Evolutionary conservation across 164 flowering plant species (phyloP), one percentile per base, ranked within the genome.

Genomic region (Chimonanthus salicifolius): DNA sequence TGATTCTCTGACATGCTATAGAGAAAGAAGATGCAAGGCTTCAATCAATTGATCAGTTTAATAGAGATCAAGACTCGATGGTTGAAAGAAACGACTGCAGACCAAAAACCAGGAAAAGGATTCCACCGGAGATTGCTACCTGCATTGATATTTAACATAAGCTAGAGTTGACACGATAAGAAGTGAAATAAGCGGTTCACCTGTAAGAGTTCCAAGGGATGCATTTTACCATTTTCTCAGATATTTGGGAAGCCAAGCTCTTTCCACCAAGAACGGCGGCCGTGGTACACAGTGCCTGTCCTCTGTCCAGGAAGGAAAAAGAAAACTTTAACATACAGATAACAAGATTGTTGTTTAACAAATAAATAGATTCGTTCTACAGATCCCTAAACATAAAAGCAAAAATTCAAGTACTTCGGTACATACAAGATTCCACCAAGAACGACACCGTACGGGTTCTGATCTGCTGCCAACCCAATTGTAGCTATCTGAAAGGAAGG

Each of bases 241-340:
- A 93, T 84, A 95, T 95, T 78, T 86, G 90, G 58, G 91, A 88
- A 75, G 99, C 99, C 82, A 95, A 81, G 79, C 97, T 89, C 83
- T 93, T 95, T 66, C 99, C 99, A 65, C 98, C 99, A 65, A 95
- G 5, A 46, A 95, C 99, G 71, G 99, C 99, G 70, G 97, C 97
- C 49, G 86, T 86, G 2, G 98, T 93, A 77, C 98, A 95, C 81
- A 95, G 79, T 73, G 97, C 91, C 84, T 95, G 99, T 62, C 95
- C 99, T 70, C 99, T 95, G 84, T 67, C 80, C 43, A 64, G 13
- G 49, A 33, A 49, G 16, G 5, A 54, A 11, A 54, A 54, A 54
- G 16, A 54, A 10, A 1, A 4, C 60, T 54, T 54, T 54, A 54
- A 54, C 16, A 54, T 11, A 11, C 16, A 54, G 16, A 54, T 11